Base-by-base conservation (phyloP, 495 filamentous ascomycete genomes). In the Penicillium salamii region DNA sequence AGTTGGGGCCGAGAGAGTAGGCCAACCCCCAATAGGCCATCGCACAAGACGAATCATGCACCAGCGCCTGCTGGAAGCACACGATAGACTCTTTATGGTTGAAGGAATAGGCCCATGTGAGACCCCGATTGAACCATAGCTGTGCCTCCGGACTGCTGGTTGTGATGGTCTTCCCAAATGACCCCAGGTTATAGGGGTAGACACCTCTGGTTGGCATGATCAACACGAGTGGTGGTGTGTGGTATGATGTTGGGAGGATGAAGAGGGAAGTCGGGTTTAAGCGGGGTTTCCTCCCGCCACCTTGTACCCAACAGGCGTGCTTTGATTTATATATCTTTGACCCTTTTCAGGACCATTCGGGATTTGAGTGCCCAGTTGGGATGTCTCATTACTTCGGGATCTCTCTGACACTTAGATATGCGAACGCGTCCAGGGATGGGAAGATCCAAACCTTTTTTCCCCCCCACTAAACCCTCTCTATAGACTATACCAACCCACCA, bases 1-100 rank as follows among this genome's bases (percentile, higher is more conserved):
- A 88, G 53, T 88, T 86, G 4, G 85, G 83, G 4, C 85, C 85
- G 0, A 83, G 55, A 8, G 78, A 60, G 57, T 78, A 87, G 0
- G 85, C 82, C 2, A 85, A 57, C 0, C 84, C 85, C 85, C 85
- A 88, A 47, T 83, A 78, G 14, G 83, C 83, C 61, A 87, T 80
- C 8, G 76, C 73, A 58, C 79, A 85, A 12, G 61, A 53, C 1
- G 66, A 51, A 58, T 88, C 84, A 42, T 66, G 48, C 3, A 66
- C 65, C 39, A 81, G 75, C 20, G 81, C 82, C 12, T 73, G 71
- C 46, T 82, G 69, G 52, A 86, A 86, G 62, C 83, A 87, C 50
- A 58, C 62, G 5, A 65, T 67, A 3, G 62, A 55, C 44, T 71
- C 66, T 9, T 59, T 57, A 51, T 69, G 66, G 23, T 69, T 71